Evolutionary conservation across 768 basidiomycete species (phyloP).

Genomic region (Lentinula aciculospora): DNA sequence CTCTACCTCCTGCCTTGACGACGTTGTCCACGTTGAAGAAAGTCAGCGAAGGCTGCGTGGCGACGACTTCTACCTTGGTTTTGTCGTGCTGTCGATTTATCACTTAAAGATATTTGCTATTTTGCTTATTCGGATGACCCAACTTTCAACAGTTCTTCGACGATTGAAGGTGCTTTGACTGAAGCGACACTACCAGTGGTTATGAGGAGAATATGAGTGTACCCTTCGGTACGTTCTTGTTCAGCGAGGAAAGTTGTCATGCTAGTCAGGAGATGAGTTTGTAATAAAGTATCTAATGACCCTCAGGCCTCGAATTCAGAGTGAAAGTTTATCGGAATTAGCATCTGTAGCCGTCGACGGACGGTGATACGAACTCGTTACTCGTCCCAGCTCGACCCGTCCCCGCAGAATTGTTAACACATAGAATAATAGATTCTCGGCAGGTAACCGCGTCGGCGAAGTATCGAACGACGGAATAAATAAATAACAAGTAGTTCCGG

Average conservation of each 20-base stretch:
- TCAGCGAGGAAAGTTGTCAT: conserved; percentile 34
- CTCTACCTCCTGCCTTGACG: conserved; percentile 43
- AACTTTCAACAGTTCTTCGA: conserved; percentile 63
- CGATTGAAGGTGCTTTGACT: conserved; percentile 89
- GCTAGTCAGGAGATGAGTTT: neutral
- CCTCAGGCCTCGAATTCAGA: neutral
- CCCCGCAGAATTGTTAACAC: no score
- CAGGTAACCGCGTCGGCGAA: neutral
- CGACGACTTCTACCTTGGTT: conserved; percentile 78
- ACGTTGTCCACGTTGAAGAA: conserved; percentile 66
- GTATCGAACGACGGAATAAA: neutral
- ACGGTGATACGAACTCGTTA: no score
- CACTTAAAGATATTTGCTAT: neutral
- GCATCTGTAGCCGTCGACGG: neutral
- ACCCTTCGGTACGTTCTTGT: conserved; percentile 32
- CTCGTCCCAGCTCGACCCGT: neutral
- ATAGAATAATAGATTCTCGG: neutral
- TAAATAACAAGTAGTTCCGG: neutral
- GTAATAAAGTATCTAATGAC: neutral
- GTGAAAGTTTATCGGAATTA: neutral
- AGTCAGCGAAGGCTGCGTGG: conserved; percentile 70
- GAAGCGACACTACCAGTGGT: conserved; percentile 95
- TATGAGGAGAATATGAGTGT: conserved; percentile 72
- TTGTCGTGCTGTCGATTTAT: conserved; percentile 49
- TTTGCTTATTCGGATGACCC: conserved; percentile 24